phyloP scores from a whole-genome alignment of 768 basidiomycete species.

The Solioccasus polychromus region DNA sequence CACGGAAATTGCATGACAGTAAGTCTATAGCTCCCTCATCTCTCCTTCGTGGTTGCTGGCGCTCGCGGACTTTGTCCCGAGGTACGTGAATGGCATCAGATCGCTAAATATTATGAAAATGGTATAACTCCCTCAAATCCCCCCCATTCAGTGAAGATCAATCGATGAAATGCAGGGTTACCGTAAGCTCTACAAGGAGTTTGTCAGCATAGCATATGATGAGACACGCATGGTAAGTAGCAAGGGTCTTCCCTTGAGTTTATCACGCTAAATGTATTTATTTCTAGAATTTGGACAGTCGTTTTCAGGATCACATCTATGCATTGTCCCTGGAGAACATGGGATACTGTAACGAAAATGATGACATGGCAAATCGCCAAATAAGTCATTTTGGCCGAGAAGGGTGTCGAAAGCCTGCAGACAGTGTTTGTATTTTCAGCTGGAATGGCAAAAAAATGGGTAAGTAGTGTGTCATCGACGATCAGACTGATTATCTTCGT shows the following conservation, averaged over 20 bases:
- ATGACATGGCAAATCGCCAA: too few relatives aligned
- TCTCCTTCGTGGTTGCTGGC: not conserved
- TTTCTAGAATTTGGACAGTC: constrained; percentile 2
- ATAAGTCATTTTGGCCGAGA: too few relatives aligned
- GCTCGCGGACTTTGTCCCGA: not conserved
- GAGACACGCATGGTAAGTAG: too few relatives aligned
- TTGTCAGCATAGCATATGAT: not conserved
- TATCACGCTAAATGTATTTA: not conserved
- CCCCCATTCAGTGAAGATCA: not conserved
- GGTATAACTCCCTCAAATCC: too few relatives aligned
- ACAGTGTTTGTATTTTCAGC: too few relatives aligned
- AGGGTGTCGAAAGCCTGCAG: too few relatives aligned
- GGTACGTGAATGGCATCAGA: constrained; percentile 2
- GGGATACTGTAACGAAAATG: too few relatives aligned
- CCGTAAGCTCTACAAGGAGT: too few relatives aligned
- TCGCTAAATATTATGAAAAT: constrained; percentile 7
- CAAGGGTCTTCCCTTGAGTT: too few relatives aligned
- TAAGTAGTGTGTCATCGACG: not conserved
- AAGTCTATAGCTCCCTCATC: too few relatives aligned
- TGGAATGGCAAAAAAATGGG: not conserved
- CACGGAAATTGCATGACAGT: too few relatives aligned
- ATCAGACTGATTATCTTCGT: constrained; percentile 12
- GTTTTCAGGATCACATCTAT: not conserved
- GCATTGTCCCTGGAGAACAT: not conserved
- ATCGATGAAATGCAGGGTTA: not conserved